A percentile compares a stretch with the other conserved stretches of the same genome.
phyloP scores from a whole-genome alignment of 2,329 filamentous ascomycete genomes.

The Diaporthe citri region DNA sequence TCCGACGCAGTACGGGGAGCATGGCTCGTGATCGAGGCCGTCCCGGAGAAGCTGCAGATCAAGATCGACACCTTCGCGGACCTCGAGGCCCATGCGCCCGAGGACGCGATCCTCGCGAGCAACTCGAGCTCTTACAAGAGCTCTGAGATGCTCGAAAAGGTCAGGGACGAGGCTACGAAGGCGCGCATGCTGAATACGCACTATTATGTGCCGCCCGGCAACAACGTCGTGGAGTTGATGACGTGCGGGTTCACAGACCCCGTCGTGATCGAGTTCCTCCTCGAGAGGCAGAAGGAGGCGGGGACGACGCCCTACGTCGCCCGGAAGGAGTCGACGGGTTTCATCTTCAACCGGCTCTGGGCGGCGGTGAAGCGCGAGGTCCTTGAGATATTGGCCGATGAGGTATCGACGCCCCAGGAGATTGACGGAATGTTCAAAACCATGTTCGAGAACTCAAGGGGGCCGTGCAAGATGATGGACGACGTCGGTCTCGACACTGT shows the following conservation, averaged over 20 bases:
- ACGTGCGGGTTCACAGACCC: conserved; percentile 48
- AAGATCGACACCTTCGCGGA: conserved; percentile 63
- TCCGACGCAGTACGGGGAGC: conserved; percentile 56
- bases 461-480: conserved; percentile 51
- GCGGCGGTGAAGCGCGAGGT: conserved; percentile 52
- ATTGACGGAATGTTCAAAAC: conserved; percentile 44
- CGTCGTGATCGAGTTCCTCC: conserved; percentile 48
- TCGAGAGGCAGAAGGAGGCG: conserved; percentile 45
- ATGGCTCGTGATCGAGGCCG: conserved; percentile 67
- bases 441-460: conserved; percentile 42
- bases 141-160: conserved; percentile 59
- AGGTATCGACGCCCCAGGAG: conserved; percentile 48
- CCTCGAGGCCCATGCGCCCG: conserved; percentile 56
- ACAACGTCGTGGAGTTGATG: conserved; percentile 52
- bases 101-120: conserved; percentile 62
- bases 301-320: conserved; percentile 47
- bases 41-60: conserved; percentile 62
- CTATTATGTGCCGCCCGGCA: conserved; percentile 51
- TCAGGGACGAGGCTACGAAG: conserved; percentile 52
- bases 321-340: conserved; percentile 48
- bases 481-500: conserved; percentile 51
- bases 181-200: conserved; percentile 51
- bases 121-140: conserved; percentile 68
- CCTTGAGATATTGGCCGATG: conserved; percentile 49
- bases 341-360: conserved; percentile 53